These are phyloP conservation scores for Trebouxia gelatinosa DNA, from an alignment of 163 green algal genomes.

Conservation along the genomic window DNA sequence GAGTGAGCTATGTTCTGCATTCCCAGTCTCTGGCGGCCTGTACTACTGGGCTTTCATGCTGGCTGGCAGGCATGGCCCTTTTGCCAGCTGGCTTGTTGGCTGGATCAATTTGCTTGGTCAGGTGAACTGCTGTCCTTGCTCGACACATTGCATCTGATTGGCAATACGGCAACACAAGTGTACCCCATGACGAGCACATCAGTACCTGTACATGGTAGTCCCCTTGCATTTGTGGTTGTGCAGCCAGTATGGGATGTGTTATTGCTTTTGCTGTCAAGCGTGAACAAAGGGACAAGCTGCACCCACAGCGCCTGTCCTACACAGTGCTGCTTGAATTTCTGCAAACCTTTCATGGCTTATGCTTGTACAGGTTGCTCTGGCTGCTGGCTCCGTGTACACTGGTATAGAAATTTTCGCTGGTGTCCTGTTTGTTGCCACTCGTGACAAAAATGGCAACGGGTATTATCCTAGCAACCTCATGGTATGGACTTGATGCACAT, in stretches of 20 bases:
- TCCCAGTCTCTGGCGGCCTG: constrained; percentile 40
- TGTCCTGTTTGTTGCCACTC: neutral
- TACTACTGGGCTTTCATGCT: neutral
- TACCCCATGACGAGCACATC: too few species aligned
- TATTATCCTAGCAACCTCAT: neutral
- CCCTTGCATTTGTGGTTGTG: neutral
- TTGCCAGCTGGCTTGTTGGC: neutral
- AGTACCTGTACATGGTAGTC: too few species aligned
- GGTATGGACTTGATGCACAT: too few species aligned
- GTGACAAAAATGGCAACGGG: neutral
- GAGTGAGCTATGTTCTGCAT: constrained; percentile 52
- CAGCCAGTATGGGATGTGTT: too few species aligned
- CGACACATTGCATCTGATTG: too few species aligned
- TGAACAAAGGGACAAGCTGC: too few species aligned
- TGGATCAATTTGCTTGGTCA: neutral
- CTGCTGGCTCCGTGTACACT: constrained; percentile 4
- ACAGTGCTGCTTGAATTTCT: too few species aligned
- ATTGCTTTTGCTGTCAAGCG: too few species aligned
- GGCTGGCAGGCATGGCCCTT: neutral
- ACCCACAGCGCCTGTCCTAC: too few species aligned
- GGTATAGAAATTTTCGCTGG: neutral
- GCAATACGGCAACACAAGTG: too few species aligned
- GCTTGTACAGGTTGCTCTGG: constrained; percentile 12
- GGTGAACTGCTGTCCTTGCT: neutral
- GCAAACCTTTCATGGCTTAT: too few species aligned